These are phyloP conservation scores for Suillus alpinus DNA, from an alignment of 768 basidiomycete species.

Conservation along the genomic window DNA sequence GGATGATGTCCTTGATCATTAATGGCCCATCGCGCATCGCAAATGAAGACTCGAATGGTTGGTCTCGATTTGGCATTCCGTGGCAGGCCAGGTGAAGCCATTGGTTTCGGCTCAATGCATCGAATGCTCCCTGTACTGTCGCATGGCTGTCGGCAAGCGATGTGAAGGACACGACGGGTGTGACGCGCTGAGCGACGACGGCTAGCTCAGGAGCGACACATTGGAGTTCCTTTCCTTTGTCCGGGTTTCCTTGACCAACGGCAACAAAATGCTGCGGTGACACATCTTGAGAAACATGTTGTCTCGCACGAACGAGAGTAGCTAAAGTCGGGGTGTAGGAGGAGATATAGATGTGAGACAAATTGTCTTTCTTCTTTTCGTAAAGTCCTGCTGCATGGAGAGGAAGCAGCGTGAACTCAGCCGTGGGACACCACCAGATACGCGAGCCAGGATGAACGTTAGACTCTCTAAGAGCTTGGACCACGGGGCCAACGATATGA, in stretches of 20 bases:
- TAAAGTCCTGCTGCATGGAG: slow-evolving; percentile 32
- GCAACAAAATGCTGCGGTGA: neutral
- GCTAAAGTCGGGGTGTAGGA: neutral
- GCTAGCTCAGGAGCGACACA: neutral
- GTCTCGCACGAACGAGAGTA: neutral
- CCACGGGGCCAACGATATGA: neutral
- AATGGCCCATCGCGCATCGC: slow-evolving; percentile 12
- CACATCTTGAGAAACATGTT: neutral
- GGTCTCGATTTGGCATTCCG: slow-evolving; percentile 26
- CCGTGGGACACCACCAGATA: slow-evolving; percentile 3
- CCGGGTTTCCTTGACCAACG: neutral
- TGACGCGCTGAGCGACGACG: neutral
- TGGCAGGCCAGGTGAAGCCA: slow-evolving; percentile 35
- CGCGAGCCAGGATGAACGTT: neutral
- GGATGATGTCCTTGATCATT: slow-evolving; percentile 4
- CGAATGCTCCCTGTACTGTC: neutral
- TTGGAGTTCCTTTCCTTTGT: slow-evolving; percentile 13
- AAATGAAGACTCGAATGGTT: slow-evolving; percentile 22
- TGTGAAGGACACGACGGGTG: slow-evolving; percentile 5
- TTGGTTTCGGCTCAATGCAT: slow-evolving; percentile 10
- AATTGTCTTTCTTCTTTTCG: neutral
- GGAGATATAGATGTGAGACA: neutral
- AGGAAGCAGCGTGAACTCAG: slow-evolving; percentile 26
- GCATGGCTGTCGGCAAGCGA: neutral
- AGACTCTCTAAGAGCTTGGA: slow-evolving; percentile 3